These are phyloP conservation scores for Leishmania aethiopica DNA, from an alignment of 208 protist species.

Conservation along the genomic window DNA sequence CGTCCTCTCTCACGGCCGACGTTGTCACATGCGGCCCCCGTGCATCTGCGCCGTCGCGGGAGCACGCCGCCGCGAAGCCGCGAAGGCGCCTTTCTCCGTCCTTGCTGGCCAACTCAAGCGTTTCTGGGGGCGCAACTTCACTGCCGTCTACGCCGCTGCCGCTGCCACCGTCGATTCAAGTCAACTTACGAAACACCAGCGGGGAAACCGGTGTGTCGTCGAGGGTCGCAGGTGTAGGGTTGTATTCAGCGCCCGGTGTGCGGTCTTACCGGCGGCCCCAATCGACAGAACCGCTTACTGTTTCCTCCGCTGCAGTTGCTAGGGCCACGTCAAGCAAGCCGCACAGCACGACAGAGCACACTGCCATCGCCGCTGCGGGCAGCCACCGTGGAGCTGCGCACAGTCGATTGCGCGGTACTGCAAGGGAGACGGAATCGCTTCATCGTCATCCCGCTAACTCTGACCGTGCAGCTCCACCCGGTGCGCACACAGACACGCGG, in stretches of 20 bases:
- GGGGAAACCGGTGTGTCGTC: background rate
- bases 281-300: background rate
- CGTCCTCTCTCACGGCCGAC: constrained; percentile 16
- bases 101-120: background rate
- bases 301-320: background rate
- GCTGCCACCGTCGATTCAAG: background rate
- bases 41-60: background rate
- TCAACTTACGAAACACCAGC: background rate
- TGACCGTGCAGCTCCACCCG: background rate
- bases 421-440: background rate
- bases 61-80: background rate
- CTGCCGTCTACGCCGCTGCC: background rate
- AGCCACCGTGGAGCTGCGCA: background rate
- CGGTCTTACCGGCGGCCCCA: background rate
- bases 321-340: background rate
- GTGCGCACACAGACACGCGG: background rate
- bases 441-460: background rate
- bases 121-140: background rate
- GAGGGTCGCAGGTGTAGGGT: background rate
- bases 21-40: background rate
- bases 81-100: background rate
- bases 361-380: background rate
- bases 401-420: background rate
- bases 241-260: background rate
- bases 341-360: background rate